Base-by-base conservation (phyloP, 139 green algal species). In the Volvox africanus region DNA sequence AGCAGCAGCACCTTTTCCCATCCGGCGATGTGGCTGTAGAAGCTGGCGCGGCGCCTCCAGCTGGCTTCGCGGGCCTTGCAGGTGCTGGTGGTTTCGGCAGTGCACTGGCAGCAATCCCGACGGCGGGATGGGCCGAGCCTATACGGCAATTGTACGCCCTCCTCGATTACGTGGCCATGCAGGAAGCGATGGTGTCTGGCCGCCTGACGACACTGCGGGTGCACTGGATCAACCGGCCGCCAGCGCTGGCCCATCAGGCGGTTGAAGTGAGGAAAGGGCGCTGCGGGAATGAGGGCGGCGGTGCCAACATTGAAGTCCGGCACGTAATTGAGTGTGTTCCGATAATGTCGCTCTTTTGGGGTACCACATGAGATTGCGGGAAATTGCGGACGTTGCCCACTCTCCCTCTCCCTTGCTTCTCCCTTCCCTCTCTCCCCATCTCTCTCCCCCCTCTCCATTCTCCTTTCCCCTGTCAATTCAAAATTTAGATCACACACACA, bases 71-170 rank as follows among this genome's bases (percentile, higher is more conserved):
- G 65, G 65, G 65, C 65, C 24, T 28, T 28, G 6, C 65, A 9
- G 65, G 21, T 73, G 65, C 65, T 28, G 65, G 65, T 28, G 16
- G 65, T 28, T 24, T 24, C 65, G 65, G 65, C 65, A 28, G 21
- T 24, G 65, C 21, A 24, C 21, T 73, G 71, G 71, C 22, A 30
- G n/a, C 33, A 30, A 1, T 1, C 28, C 28, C 28, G 28, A 21
- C 71, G 22, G 19, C 22, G n/a, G 76, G 76, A 5, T 82, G 76
- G 76, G 76, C 76, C 76, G 76, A 82, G 76, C 76, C 76, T 20
- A 32, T 82, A 61, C 76, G 76, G 17, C 76, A 82, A 32, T 11
- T 82, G 76, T 82, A 82, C 12, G 18, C 32, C 76, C 11, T 82
- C 17, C 17, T 82, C 17, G 76, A 82, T 24, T 3, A 35, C 18